Evolutionary conservation across 208 protist genomes (phyloP).

Genomic region (Trichomonas gallinae): DNA sequence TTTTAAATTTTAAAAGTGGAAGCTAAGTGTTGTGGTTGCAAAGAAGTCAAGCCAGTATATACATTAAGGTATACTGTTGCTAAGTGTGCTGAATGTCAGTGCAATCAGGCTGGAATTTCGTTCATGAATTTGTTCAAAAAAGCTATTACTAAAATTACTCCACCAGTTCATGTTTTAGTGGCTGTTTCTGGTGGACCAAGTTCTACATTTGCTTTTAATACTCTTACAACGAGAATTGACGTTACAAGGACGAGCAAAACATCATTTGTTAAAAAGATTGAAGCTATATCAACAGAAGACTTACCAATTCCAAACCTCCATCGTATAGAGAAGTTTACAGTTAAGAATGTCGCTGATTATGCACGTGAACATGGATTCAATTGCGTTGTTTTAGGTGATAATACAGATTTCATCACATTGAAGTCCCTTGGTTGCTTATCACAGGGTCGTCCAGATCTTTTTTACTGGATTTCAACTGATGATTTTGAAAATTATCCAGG

Average conservation of each 20-base stretch:
- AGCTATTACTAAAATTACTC: neutral
- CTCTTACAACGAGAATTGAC: neutral
- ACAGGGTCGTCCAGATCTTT: neutral
- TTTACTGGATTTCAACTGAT: neutral
- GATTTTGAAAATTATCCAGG: neutral
- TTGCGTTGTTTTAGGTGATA: slow-evolving; percentile 3
- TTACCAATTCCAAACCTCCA: neutral
- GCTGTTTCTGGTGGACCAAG: neutral
- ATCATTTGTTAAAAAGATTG: neutral
- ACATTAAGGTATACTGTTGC: neutral
- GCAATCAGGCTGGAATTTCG: neutral
- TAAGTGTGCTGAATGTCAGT: neutral
- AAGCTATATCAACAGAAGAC: neutral
- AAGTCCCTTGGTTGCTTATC: neutral
- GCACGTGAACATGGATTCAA: neutral
- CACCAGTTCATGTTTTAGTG: neutral
- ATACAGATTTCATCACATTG: neutral
- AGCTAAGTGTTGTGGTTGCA: neutral
- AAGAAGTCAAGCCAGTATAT: neutral
- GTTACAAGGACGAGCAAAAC: neutral
- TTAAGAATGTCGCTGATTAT: neutral
- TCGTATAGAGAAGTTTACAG: neutral
- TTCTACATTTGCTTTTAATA: neutral
- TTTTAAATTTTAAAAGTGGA: neutral
- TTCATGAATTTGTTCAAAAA: neutral